A percentile compares a stretch with the other conserved stretches of the same genome.
Evolutionary conservation across 164 flowering plant genomes (phyloP).

Genomic region (Umbellularia californica): DNA sequence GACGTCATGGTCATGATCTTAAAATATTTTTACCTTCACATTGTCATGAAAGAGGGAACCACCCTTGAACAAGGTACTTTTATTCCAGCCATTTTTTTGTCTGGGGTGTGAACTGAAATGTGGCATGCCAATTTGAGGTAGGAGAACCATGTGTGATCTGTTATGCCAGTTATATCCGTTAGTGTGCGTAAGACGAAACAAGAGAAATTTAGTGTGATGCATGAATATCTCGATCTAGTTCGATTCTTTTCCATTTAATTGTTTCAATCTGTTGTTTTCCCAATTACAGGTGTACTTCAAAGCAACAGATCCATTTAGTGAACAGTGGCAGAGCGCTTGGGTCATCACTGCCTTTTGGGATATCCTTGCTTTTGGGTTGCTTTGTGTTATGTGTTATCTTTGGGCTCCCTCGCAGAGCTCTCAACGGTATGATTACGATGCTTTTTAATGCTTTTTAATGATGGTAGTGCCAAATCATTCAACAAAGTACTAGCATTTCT

Average conservation of each 20-base stretch:
- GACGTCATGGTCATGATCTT: no score
- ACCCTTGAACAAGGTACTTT: background rate
- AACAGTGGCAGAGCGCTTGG: conserved; percentile 97
- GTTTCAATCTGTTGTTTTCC: background rate
- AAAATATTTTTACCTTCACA: background rate
- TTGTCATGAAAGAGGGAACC: background rate
- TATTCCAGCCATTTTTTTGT: background rate
- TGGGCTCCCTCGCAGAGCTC: conserved; percentile 98
- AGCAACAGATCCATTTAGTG: conserved; percentile 78
- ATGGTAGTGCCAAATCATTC: background rate
- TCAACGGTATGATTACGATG: conserved; percentile 45
- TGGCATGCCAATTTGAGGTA: background rate
- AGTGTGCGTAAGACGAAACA: background rate
- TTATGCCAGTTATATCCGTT: background rate
- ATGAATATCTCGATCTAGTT: background rate
- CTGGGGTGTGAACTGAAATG: background rate
- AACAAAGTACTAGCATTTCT: background rate
- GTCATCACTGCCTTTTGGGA: conserved; percentile 98
- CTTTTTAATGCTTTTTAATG: background rate
- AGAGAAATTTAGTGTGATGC: background rate
- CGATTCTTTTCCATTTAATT: background rate
- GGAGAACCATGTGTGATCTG: background rate
- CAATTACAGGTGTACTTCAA: conserved; percentile 83
- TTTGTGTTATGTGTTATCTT: conserved; percentile 85
- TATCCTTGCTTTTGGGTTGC: conserved; percentile 74